Base-by-base conservation (phyloP, 345 rosid genomes). In the Citrus cavaleriei region DNA sequence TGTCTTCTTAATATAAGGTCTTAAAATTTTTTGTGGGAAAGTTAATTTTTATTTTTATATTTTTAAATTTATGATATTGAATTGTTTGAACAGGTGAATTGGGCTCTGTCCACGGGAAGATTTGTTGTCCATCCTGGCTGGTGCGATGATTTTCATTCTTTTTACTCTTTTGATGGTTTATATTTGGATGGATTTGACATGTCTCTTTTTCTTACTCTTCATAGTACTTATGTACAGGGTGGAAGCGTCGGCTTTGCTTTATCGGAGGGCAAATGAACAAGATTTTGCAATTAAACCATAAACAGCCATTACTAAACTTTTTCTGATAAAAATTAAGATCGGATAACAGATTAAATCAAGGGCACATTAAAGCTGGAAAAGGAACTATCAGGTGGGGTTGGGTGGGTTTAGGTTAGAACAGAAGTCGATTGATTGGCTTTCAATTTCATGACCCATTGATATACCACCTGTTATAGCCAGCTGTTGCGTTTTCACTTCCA, bases 161-260 rank as follows among this genome's bases (percentile, higher is more conserved):
- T 34, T 68, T 84, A 59, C 54, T 62, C 32, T 22, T 34, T 22
- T 32, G 27, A 60, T 37, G 16, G 51, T 72, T 68, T 59, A 28
- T 37, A 5, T 34, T 55, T 19, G 30, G 54, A 59, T 75, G 40
- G 71, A 58, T 9, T 74, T 72, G 38, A 7, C 61, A 55, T 46
- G 64, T 9, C 64, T 18, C 37, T 51, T 46, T 21, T 19, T 66
- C 34, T 59, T 14, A 25, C 80, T 67, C 12, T 60, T 76, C 10
- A 21, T 76, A 35, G 21, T 66, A 21, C 14, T 46, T 19, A 77
- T 68, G 68, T 76, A 84, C 90, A 96, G 99, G 99, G 99, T 96
- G 86, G 99, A 96, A 89, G 99, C 99, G 61, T 94, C 99, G 40
- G 94, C 99, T 72, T 85, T 94, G 87, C 97, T 96, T 75, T 96